Evolutionary conservation across 192 early-diverging fungal species (phyloP).

Genomic region (Backusella psychrophila): DNA sequence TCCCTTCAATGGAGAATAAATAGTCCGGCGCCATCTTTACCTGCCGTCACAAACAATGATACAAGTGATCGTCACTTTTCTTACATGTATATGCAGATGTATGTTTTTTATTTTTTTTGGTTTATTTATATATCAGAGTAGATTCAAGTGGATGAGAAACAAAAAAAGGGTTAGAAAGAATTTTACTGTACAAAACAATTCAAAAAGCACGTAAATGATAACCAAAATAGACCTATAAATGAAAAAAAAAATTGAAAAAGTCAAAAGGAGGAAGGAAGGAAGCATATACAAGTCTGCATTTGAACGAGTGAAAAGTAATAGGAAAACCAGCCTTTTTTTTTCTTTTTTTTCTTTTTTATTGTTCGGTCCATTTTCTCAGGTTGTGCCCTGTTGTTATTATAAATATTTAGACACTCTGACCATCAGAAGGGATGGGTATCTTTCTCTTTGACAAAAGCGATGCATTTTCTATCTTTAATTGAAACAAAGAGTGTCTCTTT

Average conservation of each 20-base stretch:
- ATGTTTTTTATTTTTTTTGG: too few relatives aligned
- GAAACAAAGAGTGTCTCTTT: slow-evolving; percentile 8
- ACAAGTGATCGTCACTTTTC: too few relatives aligned
- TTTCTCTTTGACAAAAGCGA: slow-evolving; percentile 21
- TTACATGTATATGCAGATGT: too few relatives aligned
- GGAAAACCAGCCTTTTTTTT: background rate
- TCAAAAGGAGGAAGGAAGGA: background rate
- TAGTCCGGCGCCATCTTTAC: too few relatives aligned
- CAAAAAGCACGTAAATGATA: background rate
- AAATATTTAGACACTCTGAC: slow-evolving; percentile 1
- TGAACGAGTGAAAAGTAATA: background rate
- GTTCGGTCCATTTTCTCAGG: too few relatives aligned
- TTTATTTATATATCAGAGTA: too few relatives aligned
- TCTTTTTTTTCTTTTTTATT: background rate
- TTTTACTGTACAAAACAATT: background rate
- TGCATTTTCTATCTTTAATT: slow-evolving; percentile 28
- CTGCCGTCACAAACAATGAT: too few relatives aligned
- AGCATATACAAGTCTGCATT: background rate
- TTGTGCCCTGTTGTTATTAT: background rate
- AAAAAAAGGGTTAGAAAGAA: background rate
- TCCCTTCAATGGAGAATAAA: too few relatives aligned
- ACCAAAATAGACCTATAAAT: background rate
- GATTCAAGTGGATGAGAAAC: too few relatives aligned
- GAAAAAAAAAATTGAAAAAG: background rate
- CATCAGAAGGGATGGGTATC: background rate